These are phyloP conservation scores for Phytophthora pseudosyringae DNA, from an alignment of 352 stramenopile species.

Conservation along the genomic window DNA sequence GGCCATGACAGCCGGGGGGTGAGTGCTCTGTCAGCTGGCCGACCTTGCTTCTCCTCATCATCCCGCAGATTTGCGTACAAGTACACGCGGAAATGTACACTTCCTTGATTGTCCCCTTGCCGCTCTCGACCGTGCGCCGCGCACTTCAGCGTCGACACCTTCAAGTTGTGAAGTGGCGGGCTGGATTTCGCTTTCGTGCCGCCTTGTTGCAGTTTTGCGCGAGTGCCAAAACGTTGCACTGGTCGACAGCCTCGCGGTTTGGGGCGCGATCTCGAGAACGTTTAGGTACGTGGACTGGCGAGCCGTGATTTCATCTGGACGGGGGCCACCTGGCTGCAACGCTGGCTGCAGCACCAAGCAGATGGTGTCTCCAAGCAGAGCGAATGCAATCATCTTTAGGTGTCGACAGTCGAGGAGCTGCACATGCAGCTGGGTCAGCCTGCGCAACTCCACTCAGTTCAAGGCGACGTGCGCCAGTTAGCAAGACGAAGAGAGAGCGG, in stretches of 20 bases:
- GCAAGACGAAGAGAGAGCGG: slow-evolving; percentile 5
- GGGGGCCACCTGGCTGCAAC: slow-evolving; percentile 19
- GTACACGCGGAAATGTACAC: not conserved
- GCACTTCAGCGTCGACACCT: slow-evolving; percentile 19
- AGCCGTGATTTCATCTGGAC: slow-evolving; percentile 5
- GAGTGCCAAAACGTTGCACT: slow-evolving; percentile 15
- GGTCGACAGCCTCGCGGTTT: slow-evolving; percentile 8
- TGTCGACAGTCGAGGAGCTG: not conserved
- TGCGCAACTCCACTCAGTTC: not conserved
- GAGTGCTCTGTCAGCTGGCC: slow-evolving; percentile 24
- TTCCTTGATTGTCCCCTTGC: too few relatives aligned
- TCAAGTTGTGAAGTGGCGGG: slow-evolving; percentile 14
- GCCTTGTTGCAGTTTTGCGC: slow-evolving; percentile 7
- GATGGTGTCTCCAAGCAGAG: slow-evolving; percentile 1
- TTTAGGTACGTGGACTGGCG: not conserved
- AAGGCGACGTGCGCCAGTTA: not conserved
- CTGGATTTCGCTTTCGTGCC: not conserved
- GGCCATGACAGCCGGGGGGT: slow-evolving; percentile 15
- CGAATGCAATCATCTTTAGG: slow-evolving; percentile 1
- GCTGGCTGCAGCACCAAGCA: not conserved
- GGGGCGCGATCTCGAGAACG: not conserved
- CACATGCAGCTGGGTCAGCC: not conserved
- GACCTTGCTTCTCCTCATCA: slow-evolving; percentile 27
- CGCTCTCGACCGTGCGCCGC: not conserved
- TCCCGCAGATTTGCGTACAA: slow-evolving; percentile 17